These are phyloP conservation scores for Trypanosoma theileri DNA, from an alignment of 208 protist species.

Conservation along the genomic window DNA sequence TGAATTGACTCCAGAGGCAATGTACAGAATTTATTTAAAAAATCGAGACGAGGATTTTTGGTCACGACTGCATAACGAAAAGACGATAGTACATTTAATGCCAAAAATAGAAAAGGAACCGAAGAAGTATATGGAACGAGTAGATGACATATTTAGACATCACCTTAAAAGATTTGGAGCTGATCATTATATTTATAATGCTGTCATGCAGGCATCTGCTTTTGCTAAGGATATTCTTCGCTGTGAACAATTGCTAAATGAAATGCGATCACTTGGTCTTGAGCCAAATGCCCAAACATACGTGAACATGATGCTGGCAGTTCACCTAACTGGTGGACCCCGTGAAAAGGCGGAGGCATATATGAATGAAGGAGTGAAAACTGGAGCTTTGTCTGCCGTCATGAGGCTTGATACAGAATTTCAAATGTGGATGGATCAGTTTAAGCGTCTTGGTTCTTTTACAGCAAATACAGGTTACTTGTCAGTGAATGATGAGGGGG, in stretches of 20 bases:
- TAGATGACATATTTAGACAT: conserved; percentile 78
- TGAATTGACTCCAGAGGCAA: conserved; percentile 82
- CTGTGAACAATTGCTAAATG: conserved; percentile 62
- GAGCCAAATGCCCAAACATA: conserved; percentile 89
- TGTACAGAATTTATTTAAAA: conserved; percentile 67
- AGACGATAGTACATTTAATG: conserved; percentile 74
- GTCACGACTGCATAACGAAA: conserved; percentile 80
- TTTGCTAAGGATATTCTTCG: conserved; percentile 77
- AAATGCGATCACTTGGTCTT: conserved; percentile 73
- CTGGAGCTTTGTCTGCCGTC: conserved; percentile 57
- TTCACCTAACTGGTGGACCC: conserved; percentile 53
- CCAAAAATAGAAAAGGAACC: conserved; percentile 79
- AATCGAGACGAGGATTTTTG: conserved; percentile 78
- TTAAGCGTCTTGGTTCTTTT: conserved; percentile 88
- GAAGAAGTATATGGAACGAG: conserved; percentile 56
- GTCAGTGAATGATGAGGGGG: conserved; percentile 82
- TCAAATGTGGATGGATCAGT: conserved; percentile 90
- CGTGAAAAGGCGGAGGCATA: conserved; percentile 64
- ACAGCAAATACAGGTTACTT: conserved; percentile 64
- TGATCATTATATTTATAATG: conserved; percentile 92
- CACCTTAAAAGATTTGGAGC: conserved; percentile 87
- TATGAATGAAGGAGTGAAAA: conserved; percentile 71
- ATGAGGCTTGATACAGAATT: conserved; percentile 91
- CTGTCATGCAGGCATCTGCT: conserved; percentile 86
- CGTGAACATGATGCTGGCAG: conserved; percentile 91